A percentile compares a stretch with the other conserved stretches of the same genome.
Evolutionary conservation across 1,284 basidiomycete genomes (phyloP).

Genomic region (Abortiporus biennis): DNA sequence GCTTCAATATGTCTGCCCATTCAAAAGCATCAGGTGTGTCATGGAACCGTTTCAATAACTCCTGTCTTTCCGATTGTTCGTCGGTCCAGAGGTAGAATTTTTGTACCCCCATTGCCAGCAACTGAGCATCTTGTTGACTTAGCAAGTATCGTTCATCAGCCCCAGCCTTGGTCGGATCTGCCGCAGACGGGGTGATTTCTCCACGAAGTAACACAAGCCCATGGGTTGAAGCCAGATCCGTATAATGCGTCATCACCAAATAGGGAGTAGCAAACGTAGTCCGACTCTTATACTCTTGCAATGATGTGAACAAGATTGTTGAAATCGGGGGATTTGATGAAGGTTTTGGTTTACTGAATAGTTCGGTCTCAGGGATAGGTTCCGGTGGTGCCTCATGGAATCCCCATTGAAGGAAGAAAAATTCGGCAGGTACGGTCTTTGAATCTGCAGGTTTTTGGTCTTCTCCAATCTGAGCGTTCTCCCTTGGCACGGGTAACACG

Average conservation of each 20-base stretch:
- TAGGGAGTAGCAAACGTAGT: constrained; percentile 88
- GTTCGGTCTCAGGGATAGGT: constrained; percentile 32
- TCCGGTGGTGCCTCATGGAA: constrained; percentile 64
- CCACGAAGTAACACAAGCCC: constrained; percentile 85
- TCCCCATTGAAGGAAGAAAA: constrained; percentile 85
- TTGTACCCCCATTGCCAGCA: constrained; percentile 74
- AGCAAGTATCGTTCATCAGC: constrained; percentile 47
- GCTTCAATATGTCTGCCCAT: constrained; percentile 65
- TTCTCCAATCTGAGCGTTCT: constrained; percentile 17
- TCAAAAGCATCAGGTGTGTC: constrained; percentile 66
- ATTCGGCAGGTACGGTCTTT: constrained; percentile 62
- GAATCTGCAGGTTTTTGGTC: constrained; percentile 24
- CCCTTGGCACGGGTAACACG: constrained; percentile 71
- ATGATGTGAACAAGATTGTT: constrained; percentile 87
- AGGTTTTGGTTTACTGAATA: constrained; percentile 31
- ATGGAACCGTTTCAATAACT: constrained; percentile 64
- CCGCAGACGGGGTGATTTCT: constrained; percentile 77
- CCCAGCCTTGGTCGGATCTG: constrained; percentile 19
- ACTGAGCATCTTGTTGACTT: constrained; percentile 75
- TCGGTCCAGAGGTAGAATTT: constrained; percentile 73
- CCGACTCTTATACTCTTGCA: constrained; percentile 91
- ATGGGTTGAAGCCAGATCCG: constrained; percentile 81
- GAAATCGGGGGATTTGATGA: constrained; percentile 45
- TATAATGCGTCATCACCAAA: constrained; percentile 88
- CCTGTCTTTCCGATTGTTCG: constrained; percentile 31